Evolutionary conservation across 1,284 basidiomycete genomes (phyloP).

Genomic region (Vanrija sp.): DNA sequence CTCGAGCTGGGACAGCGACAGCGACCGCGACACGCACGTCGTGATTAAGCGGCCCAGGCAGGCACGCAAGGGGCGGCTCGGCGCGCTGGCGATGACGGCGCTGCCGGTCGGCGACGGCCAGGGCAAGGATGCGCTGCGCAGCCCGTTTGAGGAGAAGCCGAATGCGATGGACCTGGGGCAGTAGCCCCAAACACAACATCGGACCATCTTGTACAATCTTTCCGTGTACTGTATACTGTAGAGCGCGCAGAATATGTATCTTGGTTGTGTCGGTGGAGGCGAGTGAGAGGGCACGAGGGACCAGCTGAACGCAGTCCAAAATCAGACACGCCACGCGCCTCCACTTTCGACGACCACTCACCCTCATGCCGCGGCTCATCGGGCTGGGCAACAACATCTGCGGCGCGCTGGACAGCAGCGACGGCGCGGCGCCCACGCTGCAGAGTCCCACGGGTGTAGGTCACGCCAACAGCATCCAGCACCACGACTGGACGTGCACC

Average conservation of each 20-base stretch:
- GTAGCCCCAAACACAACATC: neutral
- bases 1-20: constrained; percentile 14
- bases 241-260: too few relatives aligned
- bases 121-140: constrained; percentile 19
- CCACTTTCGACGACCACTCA: too few relatives aligned
- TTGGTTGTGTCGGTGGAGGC: too few relatives aligned
- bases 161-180: neutral
- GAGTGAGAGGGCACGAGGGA: too few relatives aligned
- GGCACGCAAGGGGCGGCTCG: neutral
- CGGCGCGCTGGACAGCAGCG: neutral
- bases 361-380: neutral
- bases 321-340: too few relatives aligned
- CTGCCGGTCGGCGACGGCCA: neutral
- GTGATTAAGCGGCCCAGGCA: neutral
- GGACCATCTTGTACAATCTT: neutral
- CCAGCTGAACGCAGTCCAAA: too few relatives aligned
- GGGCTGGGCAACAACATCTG: neutral
- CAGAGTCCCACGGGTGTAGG: neutral
- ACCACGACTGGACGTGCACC: constrained; percentile 1
- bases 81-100: constrained; percentile 11
- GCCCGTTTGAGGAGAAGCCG: constrained; percentile 40
- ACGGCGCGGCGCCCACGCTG: neutral
- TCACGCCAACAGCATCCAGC: neutral
- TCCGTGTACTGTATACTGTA: neutral
- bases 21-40: constrained; percentile 6